Evolutionary conservation across 176 grass and related monocot species (phyloP).

Genomic region (Saccharum spontaneum): DNA sequence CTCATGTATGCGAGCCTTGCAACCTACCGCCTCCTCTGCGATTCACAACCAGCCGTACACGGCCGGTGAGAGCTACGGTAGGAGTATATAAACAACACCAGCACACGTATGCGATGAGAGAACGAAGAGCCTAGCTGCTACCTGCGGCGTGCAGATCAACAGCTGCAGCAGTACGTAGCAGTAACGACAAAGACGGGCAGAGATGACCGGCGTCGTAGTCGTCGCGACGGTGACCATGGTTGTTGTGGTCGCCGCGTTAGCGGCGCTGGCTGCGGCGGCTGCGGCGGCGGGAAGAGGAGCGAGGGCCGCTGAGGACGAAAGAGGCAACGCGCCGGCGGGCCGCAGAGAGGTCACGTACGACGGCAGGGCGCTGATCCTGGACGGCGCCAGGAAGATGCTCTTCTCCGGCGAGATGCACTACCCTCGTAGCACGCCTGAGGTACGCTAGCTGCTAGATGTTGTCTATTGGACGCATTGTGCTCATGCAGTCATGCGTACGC

Average conservation of each 20-base stretch:
- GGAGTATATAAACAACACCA: not conserved
- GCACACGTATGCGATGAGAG: not conserved
- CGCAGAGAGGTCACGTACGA: constrained; percentile 58
- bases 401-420: constrained; percentile 93
- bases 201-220: not conserved
- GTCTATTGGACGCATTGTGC: not conserved
- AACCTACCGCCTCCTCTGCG: constrained; percentile 26
- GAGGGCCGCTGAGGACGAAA: not conserved
- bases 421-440: constrained; percentile 69
- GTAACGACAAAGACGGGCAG: not conserved
- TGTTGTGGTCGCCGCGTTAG: not conserved
- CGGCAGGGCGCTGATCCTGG: constrained; percentile 54
- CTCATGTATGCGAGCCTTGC: not conserved
- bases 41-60: not conserved
- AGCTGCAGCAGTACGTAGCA: too few species aligned
- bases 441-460: not conserved
- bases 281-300: not conserved
- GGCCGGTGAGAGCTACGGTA: not conserved
- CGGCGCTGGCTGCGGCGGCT: not conserved
- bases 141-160: not conserved
- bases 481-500: not conserved
- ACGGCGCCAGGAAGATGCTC: constrained; percentile 60
- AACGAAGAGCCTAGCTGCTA: not conserved
- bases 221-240: not conserved
- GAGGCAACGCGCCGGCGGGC: not conserved